Conservation (phyloP, 2,329 filamentous ascomycete genomes). For the Alternaria arbusti region DNA sequence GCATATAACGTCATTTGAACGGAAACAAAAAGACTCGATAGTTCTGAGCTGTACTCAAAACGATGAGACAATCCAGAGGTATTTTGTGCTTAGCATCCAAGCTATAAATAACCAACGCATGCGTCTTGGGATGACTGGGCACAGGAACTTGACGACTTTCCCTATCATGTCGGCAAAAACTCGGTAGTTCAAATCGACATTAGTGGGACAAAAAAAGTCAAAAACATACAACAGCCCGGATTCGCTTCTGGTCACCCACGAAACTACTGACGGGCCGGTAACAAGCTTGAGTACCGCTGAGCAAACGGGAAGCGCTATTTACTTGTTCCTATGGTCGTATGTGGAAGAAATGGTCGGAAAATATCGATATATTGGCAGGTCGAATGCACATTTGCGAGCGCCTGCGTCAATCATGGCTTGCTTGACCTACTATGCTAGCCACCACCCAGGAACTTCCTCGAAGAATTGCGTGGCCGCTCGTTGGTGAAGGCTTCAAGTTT, state of each 20-base stretch:
- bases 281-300: conserved; percentile 1
- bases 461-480: conserved; percentile 70
- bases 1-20: too few relatives aligned
- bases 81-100: not conserved
- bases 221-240: conserved; percentile 11
- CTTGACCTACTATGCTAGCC: not conserved
- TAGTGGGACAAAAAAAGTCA: not conserved
- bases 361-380: not conserved
- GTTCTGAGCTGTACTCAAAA: too few relatives aligned
- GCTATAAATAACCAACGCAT: not conserved
- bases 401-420: not conserved
- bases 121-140: not conserved
- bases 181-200: not conserved
- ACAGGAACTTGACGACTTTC: not conserved
- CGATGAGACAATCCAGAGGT: too few relatives aligned
- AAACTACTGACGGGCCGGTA: conserved; percentile 4
- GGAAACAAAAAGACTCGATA: too few relatives aligned
- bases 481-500: conserved; percentile 75
- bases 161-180: not conserved
- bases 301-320: conserved; percentile 1
- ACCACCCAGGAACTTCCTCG: conserved; percentile 65
- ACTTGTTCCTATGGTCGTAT: conserved; percentile 7
- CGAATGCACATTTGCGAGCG: not conserved
- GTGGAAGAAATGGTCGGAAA: not conserved
- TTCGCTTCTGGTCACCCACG: conserved; percentile 3